Evolutionary conservation across 208 protist genomes (phyloP).

Genomic region (Acanthamoeba royreba): DNA sequence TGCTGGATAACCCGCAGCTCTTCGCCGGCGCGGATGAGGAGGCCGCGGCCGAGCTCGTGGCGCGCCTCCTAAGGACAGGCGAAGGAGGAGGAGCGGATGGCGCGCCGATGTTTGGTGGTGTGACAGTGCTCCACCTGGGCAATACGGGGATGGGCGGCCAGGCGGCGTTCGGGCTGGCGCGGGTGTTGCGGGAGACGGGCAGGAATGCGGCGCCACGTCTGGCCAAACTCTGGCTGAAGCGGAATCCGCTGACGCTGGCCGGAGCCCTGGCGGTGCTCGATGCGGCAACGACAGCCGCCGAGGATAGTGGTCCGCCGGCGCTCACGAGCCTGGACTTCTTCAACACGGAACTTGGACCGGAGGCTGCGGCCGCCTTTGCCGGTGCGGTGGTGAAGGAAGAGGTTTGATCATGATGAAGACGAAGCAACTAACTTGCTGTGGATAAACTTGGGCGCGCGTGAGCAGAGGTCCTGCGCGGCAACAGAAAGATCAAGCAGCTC

Average conservation of each 20-base stretch:
- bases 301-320: background rate
- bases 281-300: background rate
- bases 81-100: background rate
- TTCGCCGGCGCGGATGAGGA: background rate
- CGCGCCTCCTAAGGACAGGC: background rate
- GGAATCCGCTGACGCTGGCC: background rate
- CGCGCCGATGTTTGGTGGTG: background rate
- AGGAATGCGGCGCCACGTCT: background rate
- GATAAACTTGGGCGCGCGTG: too few species aligned
- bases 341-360: background rate
- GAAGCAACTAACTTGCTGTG: too few species aligned
- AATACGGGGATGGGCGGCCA: background rate
- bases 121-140: background rate
- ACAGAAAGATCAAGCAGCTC: background rate
- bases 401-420: too few species aligned
- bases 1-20: background rate
- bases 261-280: background rate
- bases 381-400: too few species aligned
- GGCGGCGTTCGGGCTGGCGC: background rate
- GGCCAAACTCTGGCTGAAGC: background rate
- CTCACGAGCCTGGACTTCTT: conserved; percentile 12
- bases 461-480: background rate
- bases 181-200: background rate
- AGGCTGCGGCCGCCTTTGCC: background rate
- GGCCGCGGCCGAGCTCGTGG: background rate